Percentiles rank a stretch among this genome's conserved stretches.
phyloP scores from a whole-genome alignment of 495 filamentous ascomycete genomes.

The Zalerion maritima region DNA sequence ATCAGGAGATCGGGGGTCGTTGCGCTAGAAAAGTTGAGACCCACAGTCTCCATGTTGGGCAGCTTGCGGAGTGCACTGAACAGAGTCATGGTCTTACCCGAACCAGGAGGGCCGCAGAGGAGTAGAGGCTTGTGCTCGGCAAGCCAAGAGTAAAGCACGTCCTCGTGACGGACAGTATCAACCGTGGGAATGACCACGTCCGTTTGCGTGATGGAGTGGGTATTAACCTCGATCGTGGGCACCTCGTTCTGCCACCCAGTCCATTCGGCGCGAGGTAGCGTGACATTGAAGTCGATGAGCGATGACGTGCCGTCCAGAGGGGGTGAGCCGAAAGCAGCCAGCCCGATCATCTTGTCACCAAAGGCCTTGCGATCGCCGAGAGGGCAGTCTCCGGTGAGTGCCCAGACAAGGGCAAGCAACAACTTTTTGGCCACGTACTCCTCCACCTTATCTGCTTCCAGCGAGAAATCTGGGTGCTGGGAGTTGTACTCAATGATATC shows the following conservation, averaged over 20 bases:
- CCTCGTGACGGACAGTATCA: constrained; percentile 93
- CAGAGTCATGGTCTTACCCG: constrained; percentile 98
- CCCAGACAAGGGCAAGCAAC: constrained; percentile 82
- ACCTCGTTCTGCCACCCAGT: constrained; percentile 86
- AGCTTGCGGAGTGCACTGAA: constrained; percentile 93
- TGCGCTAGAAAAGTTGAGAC: constrained; percentile 97
- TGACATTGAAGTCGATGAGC: constrained; percentile 89
- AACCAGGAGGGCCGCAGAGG: constrained; percentile 92
- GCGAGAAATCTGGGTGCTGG: constrained; percentile 84
- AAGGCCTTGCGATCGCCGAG: constrained; percentile 75
- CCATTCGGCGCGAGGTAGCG: constrained; percentile 77
- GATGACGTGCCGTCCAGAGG: constrained; percentile 58
- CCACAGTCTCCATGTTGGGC: constrained; percentile 96
- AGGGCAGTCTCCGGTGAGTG: constrained; percentile 87
- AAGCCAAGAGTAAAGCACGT: constrained; percentile 96
- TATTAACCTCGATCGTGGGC: constrained; percentile 88
- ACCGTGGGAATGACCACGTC: constrained; percentile 95
- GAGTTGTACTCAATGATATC: constrained; percentile 90
- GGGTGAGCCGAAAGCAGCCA: constrained; percentile 75
- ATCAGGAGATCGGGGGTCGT: constrained; percentile 94
- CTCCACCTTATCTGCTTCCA: constrained; percentile 79
- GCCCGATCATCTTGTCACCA: constrained; percentile 62
- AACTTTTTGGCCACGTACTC: constrained; percentile 84
- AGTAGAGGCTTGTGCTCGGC: constrained; percentile 95
- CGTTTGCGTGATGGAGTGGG: constrained; percentile 90